These are phyloP conservation scores for Rhodotorula sp. DNA, from an alignment of 1,284 basidiomycete species.

Conservation along the genomic window DNA sequence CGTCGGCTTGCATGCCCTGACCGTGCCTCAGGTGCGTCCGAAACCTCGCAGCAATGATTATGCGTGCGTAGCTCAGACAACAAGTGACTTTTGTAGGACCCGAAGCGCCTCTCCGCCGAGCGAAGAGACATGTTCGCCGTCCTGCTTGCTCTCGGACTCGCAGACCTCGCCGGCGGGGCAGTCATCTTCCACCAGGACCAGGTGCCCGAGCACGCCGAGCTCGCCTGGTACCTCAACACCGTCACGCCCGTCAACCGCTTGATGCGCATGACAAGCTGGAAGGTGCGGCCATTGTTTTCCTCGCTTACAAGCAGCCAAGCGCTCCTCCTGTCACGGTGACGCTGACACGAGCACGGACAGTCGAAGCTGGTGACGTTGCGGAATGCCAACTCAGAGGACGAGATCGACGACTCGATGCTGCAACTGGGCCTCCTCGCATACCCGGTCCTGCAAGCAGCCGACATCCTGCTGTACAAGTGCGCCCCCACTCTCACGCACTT, in stretches of 20 bases:
- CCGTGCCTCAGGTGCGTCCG: constrained; percentile 60
- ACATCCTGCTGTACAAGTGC: constrained; percentile 81
- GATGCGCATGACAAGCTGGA: constrained; percentile 44
- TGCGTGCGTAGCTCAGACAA: not conserved
- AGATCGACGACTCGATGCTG: constrained; percentile 77
- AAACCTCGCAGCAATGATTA: too few species aligned
- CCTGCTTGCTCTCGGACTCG: constrained; percentile 80
- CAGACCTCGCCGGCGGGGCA: constrained; percentile 64
- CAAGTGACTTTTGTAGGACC: constrained; percentile 57
- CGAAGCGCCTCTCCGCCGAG: constrained; percentile 63
- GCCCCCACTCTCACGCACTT: constrained; percentile 29
- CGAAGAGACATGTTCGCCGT: constrained; percentile 78
- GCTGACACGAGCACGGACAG: constrained; percentile 51
- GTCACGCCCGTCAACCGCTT: constrained; percentile 79
- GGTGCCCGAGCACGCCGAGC: constrained; percentile 80
- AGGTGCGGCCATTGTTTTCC: constrained; percentile 20
- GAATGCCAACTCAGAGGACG: constrained; percentile 70
- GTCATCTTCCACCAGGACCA: constrained; percentile 86
- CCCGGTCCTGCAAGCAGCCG: constrained; percentile 90
- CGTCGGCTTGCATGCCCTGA: constrained; percentile 89
- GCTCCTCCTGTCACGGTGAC: not conserved
- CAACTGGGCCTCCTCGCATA: constrained; percentile 87
- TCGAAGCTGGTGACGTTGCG: constrained; percentile 71
- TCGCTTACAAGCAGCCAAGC: not conserved
- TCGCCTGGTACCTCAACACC: constrained; percentile 90